A percentile compares a stretch with the other conserved stretches of the same genome.
phyloP scores from a whole-genome alignment of 176 grass and related monocot species.

The Oropetium thomaeum region DNA sequence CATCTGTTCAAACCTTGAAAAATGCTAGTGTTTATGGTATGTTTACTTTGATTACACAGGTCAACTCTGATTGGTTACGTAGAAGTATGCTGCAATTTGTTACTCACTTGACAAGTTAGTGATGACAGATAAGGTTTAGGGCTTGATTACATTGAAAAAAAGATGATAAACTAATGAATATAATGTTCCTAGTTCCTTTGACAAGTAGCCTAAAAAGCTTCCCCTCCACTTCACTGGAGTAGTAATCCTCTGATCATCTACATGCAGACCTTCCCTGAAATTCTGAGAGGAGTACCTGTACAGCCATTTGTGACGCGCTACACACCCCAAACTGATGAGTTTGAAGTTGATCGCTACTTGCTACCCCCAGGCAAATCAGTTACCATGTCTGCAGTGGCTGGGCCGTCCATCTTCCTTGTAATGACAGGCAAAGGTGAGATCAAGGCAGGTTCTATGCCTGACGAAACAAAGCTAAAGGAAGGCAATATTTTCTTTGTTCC shows the following conservation, averaged over 20 bases:
- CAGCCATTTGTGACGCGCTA: constrained; percentile 62
- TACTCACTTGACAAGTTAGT: no score
- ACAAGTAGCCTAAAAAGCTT: constrained; percentile 1
- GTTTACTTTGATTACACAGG: background rate
- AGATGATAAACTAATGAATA: no score
- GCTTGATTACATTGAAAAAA: no score
- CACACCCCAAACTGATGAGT: constrained; percentile 78
- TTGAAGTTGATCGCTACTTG: constrained; percentile 67
- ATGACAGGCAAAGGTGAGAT: constrained; percentile 56
- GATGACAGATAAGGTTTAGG: no score
- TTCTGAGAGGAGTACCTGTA: constrained; percentile 53
- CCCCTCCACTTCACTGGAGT: no score
- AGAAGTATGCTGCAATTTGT: background rate
- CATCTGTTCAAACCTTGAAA: constrained; percentile 3
- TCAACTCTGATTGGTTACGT: background rate
- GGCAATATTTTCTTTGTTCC: constrained; percentile 74
- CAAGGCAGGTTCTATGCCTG: constrained; percentile 17
- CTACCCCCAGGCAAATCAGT: constrained; percentile 48
- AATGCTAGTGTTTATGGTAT: background rate
- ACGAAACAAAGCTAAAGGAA: constrained; percentile 35
- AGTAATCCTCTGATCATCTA: background rate
- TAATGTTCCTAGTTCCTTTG: background rate
- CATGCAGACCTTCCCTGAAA: constrained; percentile 72
- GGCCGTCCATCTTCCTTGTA: constrained; percentile 82
- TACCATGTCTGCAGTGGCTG: constrained; percentile 51